A percentile compares a stretch with the other conserved stretches of the same genome.
phyloP scores from a whole-genome alignment of 2,329 filamentous ascomycete species.

The Beauveria pseudobassiana region DNA sequence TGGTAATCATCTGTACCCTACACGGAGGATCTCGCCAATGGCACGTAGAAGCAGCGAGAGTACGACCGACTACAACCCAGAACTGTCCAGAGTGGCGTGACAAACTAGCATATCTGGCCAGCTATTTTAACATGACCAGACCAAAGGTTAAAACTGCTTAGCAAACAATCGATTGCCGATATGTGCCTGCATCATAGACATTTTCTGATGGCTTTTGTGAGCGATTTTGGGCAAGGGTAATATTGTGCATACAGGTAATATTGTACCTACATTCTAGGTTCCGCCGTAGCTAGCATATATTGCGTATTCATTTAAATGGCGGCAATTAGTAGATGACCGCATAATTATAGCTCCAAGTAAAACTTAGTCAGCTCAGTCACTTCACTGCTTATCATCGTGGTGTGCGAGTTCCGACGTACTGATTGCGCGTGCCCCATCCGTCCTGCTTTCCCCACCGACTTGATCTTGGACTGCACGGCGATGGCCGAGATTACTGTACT shows the following conservation, averaged over 20 bases:
- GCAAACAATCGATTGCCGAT: no score
- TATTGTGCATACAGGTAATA: no score
- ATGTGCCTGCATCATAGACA: background rate
- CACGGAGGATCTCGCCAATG: background rate
- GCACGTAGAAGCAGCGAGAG: background rate
- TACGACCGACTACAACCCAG: background rate
- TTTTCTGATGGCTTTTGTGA: no score
- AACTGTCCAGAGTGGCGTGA: background rate
- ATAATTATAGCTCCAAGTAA: background rate
- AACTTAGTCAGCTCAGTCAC: background rate
- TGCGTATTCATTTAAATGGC: no score
- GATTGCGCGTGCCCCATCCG: background rate
- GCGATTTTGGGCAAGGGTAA: no score
- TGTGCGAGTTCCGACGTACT: background rate
- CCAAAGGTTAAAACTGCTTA: no score
- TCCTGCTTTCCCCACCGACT: background rate
- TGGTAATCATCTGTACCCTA: background rate
- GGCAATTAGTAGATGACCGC: background rate
- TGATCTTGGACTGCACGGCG: background rate
- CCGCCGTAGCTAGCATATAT: no score
- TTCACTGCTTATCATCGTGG: background rate
- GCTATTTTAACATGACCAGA: no score
- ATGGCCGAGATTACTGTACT: background rate
- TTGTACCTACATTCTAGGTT: no score
- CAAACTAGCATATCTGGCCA: background rate